Evolutionary conservation across 139 green algal genomes (phyloP), one percentile per base, ranked within the genome.

Genomic region (Spirogloea muscicola): DNA sequence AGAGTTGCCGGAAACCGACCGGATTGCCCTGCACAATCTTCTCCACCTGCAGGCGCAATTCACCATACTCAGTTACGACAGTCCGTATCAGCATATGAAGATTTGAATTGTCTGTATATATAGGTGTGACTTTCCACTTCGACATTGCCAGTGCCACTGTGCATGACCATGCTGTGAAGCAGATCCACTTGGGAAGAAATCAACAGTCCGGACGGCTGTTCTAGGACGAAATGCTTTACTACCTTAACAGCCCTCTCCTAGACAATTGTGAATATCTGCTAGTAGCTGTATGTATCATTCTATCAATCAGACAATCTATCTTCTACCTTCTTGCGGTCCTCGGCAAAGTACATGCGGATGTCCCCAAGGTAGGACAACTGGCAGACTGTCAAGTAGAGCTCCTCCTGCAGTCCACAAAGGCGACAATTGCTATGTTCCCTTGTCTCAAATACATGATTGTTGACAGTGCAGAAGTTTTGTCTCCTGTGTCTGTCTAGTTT

Each of bases 311-410:
- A 64, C 16, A 41, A 10, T 33, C 10, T 33, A 41, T 10, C 59
- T 27, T 6, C 5, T 25, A 94, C 86, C 82, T 96, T 96, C 36
- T 48, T 49, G 18, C 70, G 82, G 82, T 96, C 91, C 80, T 96
- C 91, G 3, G 91, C 88, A 38, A 93, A 55, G 18, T 81, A 77
- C 87, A 93, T 88, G 21, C 91, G 85, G 13, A 97, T 68, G 72
- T 97, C 92, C 0, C 92, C 92, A 6, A 65, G 58, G 77, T 96
- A 96, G 31, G 86, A 93, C 33, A 96, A 79, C 21, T 74, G 82
- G 43, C 85, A 88, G 0, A 96, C 76, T 9, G 71, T 67, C n/a
- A 55, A 43, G 31, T 89, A 82, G 61, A 96, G 68, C 16, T 94
- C 85, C 25, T 72, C 63, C 63, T 72, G 65, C 44, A 16, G 10